Base-by-base conservation (phyloP, 2,329 filamentous ascomycete species). In the Rachicladosporium sp. region DNA sequence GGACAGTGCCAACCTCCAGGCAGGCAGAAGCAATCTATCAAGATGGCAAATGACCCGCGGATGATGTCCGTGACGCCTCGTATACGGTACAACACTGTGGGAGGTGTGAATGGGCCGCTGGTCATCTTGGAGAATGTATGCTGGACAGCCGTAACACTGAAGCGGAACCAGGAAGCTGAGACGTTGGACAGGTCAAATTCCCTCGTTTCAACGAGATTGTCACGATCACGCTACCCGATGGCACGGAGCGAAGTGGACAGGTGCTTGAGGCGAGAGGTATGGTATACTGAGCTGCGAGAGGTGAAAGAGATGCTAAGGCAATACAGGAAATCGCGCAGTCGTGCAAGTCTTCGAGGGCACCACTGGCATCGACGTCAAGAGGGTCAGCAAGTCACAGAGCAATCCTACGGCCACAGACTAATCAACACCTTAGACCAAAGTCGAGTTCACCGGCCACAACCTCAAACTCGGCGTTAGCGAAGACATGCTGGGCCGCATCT, bases 261-360 rank as follows among this genome's bases (percentile, higher is more conserved):
- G 91, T 98, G 52, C 71, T 98, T 53, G 93, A 98, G 70, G 91
- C 91, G 64, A 81, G 89, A 83, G 91, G 89, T 94, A 69, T 56
- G 65, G 29, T 19, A 30, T 12, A 11, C 8, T 19, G 12, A 21
- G 8, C 15, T 21, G 27, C 11, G 30, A 34, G 35, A 33, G 19
- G 21, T 29, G 33, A 10, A 33, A 8, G 32, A 40, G 34, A 43
- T 47, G 44, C 50, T 35, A 29, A 36, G 10, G n/a, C 4, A 11
- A 21, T 44, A 33, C 53, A 95, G 88, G 89, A 61, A 87, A 82
- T 68, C 79, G 88, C 66, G 91, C 91, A 45, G 79, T 98, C 56
- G 91, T 98, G 35, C 91, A 93, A 82, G 88, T 96, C 53, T 98
- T 98, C 62, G 91, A 98, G 68, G 91, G 91, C 54, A 98, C 91